phyloP scores from a whole-genome alignment of 164 flowering plant genomes.

The Chloranthus sessilifolius region DNA sequence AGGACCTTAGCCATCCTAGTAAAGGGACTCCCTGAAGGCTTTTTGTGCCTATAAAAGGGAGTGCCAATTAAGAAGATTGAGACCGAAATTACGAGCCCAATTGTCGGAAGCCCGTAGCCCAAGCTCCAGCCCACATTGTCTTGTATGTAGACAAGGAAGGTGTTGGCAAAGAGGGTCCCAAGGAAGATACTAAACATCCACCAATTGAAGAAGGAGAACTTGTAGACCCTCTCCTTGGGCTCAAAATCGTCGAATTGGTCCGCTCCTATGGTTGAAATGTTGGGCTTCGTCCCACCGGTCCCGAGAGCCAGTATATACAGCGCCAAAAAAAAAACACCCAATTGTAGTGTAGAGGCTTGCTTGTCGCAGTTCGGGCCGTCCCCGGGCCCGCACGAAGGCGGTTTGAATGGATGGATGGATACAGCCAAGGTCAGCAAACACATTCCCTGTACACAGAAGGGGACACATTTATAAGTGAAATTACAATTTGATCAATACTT shows the following conservation, averaged over 20 bases:
- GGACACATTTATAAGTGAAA: too few species aligned
- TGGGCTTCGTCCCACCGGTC: slow-evolving; percentile 30
- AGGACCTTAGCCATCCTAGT: slow-evolving; percentile 24
- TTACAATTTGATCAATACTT: too few species aligned
- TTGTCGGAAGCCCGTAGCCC: slow-evolving; percentile 30
- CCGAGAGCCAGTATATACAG: slow-evolving; percentile 23
- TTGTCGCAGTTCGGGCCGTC: background rate
- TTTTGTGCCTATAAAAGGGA: slow-evolving; percentile 27
- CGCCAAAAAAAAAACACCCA: slow-evolving; percentile 18
- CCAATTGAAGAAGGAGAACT: slow-evolving; percentile 34
- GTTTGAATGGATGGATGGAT: slow-evolving; percentile 13
- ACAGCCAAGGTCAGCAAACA: slow-evolving; percentile 20
- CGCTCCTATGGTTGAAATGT: slow-evolving; percentile 27
- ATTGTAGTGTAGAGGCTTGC: slow-evolving; percentile 16
- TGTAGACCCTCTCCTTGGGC: slow-evolving; percentile 19
- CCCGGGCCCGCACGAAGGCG: slow-evolving; percentile 10
- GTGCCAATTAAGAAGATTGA: slow-evolving; percentile 22
- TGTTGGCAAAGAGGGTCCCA: slow-evolving; percentile 27
- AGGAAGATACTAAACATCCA: slow-evolving; percentile 32
- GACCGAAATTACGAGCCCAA: slow-evolving; percentile 21
- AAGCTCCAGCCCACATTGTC: slow-evolving; percentile 28
- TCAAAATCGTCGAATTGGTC: slow-evolving; percentile 26
- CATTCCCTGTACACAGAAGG: slow-evolving; percentile 20
- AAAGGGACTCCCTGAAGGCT: slow-evolving; percentile 27
- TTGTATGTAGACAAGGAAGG: slow-evolving; percentile 28